Conservation (phyloP, 2,329 filamentous ascomycete species). For the Cylindrodendrum hubeiense region DNA sequence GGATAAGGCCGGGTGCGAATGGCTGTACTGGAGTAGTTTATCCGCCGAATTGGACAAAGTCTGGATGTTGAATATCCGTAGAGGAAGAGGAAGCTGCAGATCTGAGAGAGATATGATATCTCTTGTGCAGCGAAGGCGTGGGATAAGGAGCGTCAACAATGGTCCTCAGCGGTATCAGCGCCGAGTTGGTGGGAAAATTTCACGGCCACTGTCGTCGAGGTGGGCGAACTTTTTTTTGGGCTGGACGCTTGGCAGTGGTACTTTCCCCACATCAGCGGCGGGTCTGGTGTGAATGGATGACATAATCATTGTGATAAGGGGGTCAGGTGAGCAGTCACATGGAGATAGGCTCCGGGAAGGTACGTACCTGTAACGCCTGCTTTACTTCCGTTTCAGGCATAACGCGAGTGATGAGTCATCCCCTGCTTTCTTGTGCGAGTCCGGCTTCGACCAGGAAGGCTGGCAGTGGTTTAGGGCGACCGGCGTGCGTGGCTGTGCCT, state of each 20-base stretch:
- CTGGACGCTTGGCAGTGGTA: slow-evolving; percentile 26
- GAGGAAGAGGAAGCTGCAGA: neutral
- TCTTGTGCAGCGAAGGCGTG: neutral
- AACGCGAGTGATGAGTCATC: slow-evolving; percentile 25
- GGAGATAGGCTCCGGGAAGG: neutral
- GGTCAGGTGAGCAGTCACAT: slow-evolving; percentile 35
- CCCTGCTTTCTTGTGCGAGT: neutral
- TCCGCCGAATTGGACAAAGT: neutral
- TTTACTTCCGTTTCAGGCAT: neutral
- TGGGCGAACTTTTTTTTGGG: slow-evolving; percentile 51
- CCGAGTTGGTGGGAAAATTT: slow-evolving; percentile 50
- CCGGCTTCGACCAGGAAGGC: slow-evolving; percentile 17
- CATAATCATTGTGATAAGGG: slow-evolving; percentile 38
- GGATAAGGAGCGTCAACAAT: slow-evolving; percentile 20
- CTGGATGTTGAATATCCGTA: neutral
- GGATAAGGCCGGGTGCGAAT: slow-evolving; percentile 33
- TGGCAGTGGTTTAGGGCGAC: slow-evolving; percentile 10
- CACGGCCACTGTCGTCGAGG: slow-evolving; percentile 44
- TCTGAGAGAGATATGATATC: neutral
- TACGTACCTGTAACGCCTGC: neutral
- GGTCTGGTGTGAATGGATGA: slow-evolving; percentile 29
- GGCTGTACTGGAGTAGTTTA: slow-evolving; percentile 6
- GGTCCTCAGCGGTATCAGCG: slow-evolving; percentile 38
- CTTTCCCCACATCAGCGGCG: slow-evolving; percentile 34
- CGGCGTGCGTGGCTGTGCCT: slow-evolving; percentile 21